These are phyloP conservation scores for Saturnispora zaruensis DNA, from an alignment of 805 yeast species.

Conservation along the genomic window DNA sequence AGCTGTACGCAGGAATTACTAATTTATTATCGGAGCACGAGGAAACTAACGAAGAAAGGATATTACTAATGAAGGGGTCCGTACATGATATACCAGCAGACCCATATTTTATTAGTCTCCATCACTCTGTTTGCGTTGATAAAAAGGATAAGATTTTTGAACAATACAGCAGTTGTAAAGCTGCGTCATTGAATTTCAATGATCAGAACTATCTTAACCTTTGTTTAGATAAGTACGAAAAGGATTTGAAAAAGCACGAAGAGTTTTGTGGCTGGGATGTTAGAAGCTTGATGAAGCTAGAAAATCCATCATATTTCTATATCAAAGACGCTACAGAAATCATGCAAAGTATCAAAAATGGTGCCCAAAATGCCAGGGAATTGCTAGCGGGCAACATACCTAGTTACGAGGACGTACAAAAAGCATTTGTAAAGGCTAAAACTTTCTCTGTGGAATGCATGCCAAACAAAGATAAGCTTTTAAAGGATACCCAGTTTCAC, in stretches of 20 bases:
- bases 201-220: not conserved
- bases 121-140: not conserved
- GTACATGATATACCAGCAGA: not conserved
- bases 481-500: not conserved
- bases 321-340: not conserved
- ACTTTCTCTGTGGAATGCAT: not conserved
- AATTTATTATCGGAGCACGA: not conserved
- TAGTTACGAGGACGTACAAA: not conserved
- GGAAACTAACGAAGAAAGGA: not conserved
- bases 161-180: not conserved
- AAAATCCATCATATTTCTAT: not conserved
- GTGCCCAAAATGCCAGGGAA: not conserved
- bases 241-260: not conserved
- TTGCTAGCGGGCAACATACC: not conserved
- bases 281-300: not conserved
- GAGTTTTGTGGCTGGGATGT: not conserved
- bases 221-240: not conserved
- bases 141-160: not conserved
- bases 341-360: not conserved
- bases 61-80: not conserved
- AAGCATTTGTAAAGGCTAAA: not conserved
- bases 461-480: not conserved
- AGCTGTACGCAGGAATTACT: not conserved
- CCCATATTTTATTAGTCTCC: not conserved
- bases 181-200: not conserved